Evolutionary conservation across 306 rosid genomes (phyloP), one percentile per base, ranked within the genome.

Genomic region (Acacia acuminata): DNA sequence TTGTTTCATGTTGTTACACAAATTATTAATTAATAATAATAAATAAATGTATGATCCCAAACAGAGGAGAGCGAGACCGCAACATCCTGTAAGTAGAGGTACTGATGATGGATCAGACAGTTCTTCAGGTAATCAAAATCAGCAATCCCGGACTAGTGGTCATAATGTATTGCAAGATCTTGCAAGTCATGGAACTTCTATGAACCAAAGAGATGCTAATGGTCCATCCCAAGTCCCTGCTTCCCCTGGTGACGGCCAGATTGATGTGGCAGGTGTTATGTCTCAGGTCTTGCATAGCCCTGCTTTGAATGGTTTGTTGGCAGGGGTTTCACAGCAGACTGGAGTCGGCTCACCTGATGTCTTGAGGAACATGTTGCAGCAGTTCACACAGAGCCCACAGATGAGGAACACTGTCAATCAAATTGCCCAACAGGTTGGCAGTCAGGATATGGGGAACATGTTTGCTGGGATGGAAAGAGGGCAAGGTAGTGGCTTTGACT

Each of bases 261-360:
- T 84, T 82, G 97, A 91, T 86, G 72, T 94, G 82, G 87, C 93
- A 20, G 88, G 89, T 77, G 79, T 92, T 42, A 94, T 96, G 98
- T 94, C 97, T 79, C 99, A 94, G 92, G 97, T 89, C 81, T 85
- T 96, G 88, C 92, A 90, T 24, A 94, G 90, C 87, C 98, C 99
- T 73, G 96, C 93, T 79, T 83, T 96, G 82, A 92, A 89, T 90
- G 97, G 99, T 82, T 65, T 96, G 84, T 85, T 96, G 83, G 27
- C 96, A 32, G 96, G 97, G 68, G 92, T 96, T 89, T 96, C 98
- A 38, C 94, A 90, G 87, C 98, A 96, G 87, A 86, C 96, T 10
- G 97, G 99, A 56, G 91, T 75, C 79, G 98, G 93, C 50, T 94
- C 98, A 58, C 94, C 98, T 3, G 91, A 94, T 91, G 90, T 85